Base-by-base conservation (phyloP, 495 filamentous ascomycete species). In the Endocarpon pusillum region DNA sequence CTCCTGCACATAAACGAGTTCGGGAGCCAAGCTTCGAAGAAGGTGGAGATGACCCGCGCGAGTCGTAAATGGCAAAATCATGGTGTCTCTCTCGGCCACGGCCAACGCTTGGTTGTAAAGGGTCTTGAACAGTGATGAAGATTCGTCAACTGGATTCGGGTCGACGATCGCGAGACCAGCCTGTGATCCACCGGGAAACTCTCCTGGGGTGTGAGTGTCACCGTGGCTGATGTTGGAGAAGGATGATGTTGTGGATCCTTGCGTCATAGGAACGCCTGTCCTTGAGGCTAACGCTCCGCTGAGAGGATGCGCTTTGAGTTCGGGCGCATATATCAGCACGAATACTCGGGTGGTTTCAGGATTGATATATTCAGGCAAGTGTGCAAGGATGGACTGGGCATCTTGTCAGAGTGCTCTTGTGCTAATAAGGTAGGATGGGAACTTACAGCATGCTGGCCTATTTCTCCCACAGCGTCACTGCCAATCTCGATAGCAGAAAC, bases 21-120 rank as follows among this genome's bases (percentile, higher is more conserved):
- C 76, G 2, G 84, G 84, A 12, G 71, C 69, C 11, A 94, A 60
- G 45, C 91, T 82, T 24, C 80, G 76, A 24, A 93, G 62, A 35
- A 94, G 79, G 48, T 87, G 78, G 9, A 85, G 62, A 46, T 82
- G 78, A 27, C 82, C 81, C 14, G 67, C 72, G 17, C 62, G 54
- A 3, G 81, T 79, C 9, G 76, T 87, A 52, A 93, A 94, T 2
- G 82, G 81, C 53, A 94, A 68, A 36, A 94, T 75, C 70, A 81
- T 79, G 38, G 59, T 78, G 8, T 84, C 76, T 42, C 81, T 83
- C 37, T 83, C 75, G 2, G 92, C 84, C 4, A 93, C 64, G 1
- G 64, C 52, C 30, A 75, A 62, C 2, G 81, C 82, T 49, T 89
- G 76, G 1, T 67, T 64, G 53, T 84, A 83, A 19, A 91, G 54